Evolutionary conservation across 1,139 yeast species (phyloP).

Genomic region (Nakaseomyces glabratus): DNA sequence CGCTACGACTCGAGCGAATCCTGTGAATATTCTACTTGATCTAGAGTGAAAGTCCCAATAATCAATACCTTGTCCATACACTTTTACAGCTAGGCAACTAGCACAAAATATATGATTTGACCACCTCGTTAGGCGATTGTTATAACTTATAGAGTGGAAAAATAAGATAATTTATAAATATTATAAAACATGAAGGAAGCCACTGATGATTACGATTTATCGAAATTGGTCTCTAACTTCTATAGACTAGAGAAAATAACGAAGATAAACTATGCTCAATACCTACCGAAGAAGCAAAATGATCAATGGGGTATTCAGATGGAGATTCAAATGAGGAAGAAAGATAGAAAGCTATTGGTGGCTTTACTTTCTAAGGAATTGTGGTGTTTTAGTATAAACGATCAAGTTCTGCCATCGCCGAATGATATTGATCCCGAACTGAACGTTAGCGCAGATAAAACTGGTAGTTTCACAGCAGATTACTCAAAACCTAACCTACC

Average conservation of each 20-base stretch:
- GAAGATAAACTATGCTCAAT: constrained; percentile 29
- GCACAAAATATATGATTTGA: no score
- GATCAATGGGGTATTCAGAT: constrained; percentile 45
- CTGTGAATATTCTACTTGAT: no score
- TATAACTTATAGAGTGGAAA: no score
- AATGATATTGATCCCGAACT: constrained; percentile 10
- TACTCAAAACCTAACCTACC: constrained; percentile 35
- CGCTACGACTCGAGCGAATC: no score
- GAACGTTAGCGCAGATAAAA: constrained; percentile 19
- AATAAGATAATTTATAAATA: no score
- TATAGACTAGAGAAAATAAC: constrained; percentile 25
- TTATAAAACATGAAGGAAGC: no score
- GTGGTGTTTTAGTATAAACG: constrained; percentile 46
- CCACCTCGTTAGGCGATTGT: no score
- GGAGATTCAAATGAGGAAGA: constrained; percentile 47
- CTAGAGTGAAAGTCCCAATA: no score
- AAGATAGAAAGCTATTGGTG: constrained; percentile 44
- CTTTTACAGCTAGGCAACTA: no score
- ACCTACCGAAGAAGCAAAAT: constrained; percentile 28
- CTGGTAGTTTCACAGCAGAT: constrained; percentile 29
- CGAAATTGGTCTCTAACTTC: constrained; percentile 26
- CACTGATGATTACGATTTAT: constrained; percentile 20
- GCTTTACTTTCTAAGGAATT: constrained; percentile 54
- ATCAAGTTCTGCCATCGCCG: constrained; percentile 27
- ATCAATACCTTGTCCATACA: no score